Evolutionary conservation across 768 basidiomycete genomes (phyloP), one percentile per base, ranked within the genome.

Genomic region (Psilocybe sp.): DNA sequence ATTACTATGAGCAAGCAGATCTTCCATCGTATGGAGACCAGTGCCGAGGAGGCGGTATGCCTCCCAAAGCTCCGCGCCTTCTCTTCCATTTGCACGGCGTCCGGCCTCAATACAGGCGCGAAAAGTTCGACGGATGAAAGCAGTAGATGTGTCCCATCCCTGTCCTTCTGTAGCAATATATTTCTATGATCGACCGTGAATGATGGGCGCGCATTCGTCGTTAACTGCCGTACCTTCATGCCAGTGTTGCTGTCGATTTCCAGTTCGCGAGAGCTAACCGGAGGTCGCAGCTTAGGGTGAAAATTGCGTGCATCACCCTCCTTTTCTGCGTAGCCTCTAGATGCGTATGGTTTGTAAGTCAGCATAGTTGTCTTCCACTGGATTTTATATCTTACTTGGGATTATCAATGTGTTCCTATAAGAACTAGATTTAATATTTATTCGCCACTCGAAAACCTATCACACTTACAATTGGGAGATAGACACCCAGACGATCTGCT

Each of bases 1-100:
- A 67, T 92, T 84, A 61, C 81, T 82, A 63, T 91, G 90, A 1
- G 89, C 88, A 11, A 85, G 69, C 36, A 90, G 75, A 62, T 92
- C 87, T 60, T 90, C 87, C 66, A 84, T 70, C 3, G 83, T 84
- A 61, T 85, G 84, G 31, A 85, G 69, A 2, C 80, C 82, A 16
- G 78, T 81, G 3, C 89, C 89, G 14, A 91, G 73, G 8, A 89
- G 73, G 12, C 86, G 77, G 66, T 85, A 91, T 2, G 84, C 81
- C 55, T 86, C 84, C 66, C 72, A 86, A 13, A 80, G 72, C 41
- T 84, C 81, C 3, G 70, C 62, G 16, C 73, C 77, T 48, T 85
- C 81, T 40, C 72, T 65, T 1, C 81, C 80, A 7, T 70, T 61
- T 8, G 81, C 76, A 34, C 78, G 77, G 20, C 89, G 75, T 1